These are phyloP conservation scores for Stagonosporopsis chrysanthemi DNA, from an alignment of 2,329 filamentous ascomycete species.

Conservation along the genomic window DNA sequence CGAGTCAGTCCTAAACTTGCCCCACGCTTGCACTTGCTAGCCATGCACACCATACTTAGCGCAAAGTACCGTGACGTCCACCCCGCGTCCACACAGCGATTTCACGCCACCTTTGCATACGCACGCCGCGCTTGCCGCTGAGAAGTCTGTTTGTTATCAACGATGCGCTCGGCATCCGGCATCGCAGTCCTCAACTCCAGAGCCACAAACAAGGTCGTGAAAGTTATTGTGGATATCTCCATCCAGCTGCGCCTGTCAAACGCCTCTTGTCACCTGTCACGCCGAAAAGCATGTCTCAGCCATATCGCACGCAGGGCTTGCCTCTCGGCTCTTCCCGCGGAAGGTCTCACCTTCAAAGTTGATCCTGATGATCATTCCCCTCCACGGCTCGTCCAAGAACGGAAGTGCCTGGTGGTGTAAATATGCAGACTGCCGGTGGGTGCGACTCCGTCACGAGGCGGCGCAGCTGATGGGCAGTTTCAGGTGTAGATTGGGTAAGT, in stretches of 20 bases:
- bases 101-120: slow-evolving; percentile 15
- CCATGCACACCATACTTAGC: slow-evolving; percentile 24
- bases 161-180: neutral
- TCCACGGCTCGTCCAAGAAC: neutral
- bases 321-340: slow-evolving; percentile 13
- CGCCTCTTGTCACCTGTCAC: slow-evolving; percentile 3
- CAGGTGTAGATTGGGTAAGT: slow-evolving; percentile 6
- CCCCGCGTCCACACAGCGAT: slow-evolving; percentile 27
- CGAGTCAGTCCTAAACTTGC: slow-evolving; percentile 15
- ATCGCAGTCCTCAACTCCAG: neutral
- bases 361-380: slow-evolving; percentile 14
- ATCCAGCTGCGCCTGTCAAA: neutral
- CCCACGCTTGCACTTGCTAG: slow-evolving; percentile 22
- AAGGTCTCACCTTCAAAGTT: neutral
- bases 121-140: slow-evolving; percentile 13
- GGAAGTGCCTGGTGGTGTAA: slow-evolving; percentile 1
- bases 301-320: slow-evolving; percentile 4
- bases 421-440: slow-evolving; percentile 1
- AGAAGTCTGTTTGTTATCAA: neutral
- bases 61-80: slow-evolving; percentile 34
- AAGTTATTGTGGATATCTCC: neutral
- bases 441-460: slow-evolving; percentile 9
- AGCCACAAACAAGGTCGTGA: too few relatives aligned
- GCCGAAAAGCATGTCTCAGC: slow-evolving; percentile 10
- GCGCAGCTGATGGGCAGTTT: slow-evolving; percentile 17